phyloP scores from a whole-genome alignment of 768 basidiomycete species.

The Dentipellis fragilis region DNA sequence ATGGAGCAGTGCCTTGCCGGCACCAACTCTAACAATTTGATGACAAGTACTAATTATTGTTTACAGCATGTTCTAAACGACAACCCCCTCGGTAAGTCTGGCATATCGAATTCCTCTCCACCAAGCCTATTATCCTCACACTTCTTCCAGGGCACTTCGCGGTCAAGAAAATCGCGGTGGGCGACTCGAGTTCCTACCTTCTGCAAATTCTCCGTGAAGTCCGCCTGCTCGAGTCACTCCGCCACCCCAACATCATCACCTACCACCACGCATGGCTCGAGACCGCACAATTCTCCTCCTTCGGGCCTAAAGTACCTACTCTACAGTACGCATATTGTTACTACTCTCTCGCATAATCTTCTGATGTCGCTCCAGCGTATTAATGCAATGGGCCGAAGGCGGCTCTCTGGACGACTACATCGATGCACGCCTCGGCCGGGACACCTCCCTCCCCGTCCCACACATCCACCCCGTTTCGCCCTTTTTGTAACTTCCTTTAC shows the following conservation, averaged over 20 bases:
- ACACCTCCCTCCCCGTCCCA: slow-evolving; percentile 8
- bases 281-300: slow-evolving; percentile 72
- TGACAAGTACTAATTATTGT: neutral
- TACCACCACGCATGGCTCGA: slow-evolving; percentile 97
- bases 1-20: too few relatives aligned
- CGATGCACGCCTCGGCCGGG: slow-evolving; percentile 62
- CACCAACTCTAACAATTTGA: too few relatives aligned
- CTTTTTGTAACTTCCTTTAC: too few relatives aligned
- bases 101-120: neutral
- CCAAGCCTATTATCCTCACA: neutral
- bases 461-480: slow-evolving; percentile 21
- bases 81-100: slow-evolving; percentile 59
- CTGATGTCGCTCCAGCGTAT: slow-evolving; percentile 45
- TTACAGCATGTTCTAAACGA: slow-evolving; percentile 76
- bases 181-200: slow-evolving; percentile 80
- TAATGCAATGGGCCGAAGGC: slow-evolving; percentile 93
- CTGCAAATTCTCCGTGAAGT: slow-evolving; percentile 80
- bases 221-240: slow-evolving; percentile 72
- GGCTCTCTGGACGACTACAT: slow-evolving; percentile 85
- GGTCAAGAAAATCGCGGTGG: slow-evolving; percentile 94
- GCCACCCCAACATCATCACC: slow-evolving; percentile 89
- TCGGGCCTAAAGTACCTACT: slow-evolving; percentile 82
- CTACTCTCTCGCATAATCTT: neutral
- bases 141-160: slow-evolving; percentile 63
- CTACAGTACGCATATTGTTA: slow-evolving; percentile 66